Conservation (phyloP, 73 alveolate species). For the Diophrys appendiculata region DNA sequence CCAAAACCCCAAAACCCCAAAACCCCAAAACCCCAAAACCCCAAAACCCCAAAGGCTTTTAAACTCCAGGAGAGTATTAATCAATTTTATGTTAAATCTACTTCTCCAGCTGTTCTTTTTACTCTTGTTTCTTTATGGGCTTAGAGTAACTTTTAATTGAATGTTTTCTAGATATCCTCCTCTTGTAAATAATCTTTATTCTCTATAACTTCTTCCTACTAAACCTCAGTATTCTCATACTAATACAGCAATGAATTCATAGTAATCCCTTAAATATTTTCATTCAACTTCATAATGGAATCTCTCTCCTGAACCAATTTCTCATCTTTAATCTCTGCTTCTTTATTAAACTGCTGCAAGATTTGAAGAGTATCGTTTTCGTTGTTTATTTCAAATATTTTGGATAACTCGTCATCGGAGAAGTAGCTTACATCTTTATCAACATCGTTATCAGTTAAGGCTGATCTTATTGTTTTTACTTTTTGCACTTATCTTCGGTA, state of each 20-base stretch:
- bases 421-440: not conserved
- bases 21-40: no score
- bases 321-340: not conserved
- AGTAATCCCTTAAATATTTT: not conserved
- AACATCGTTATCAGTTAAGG: not conserved
- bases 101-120: no score
- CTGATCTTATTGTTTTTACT: constrained; percentile 27
- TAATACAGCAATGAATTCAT: not conserved
- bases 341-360: not conserved
- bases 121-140: no score
- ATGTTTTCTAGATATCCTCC: not conserved
- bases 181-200: no score
- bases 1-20: no score
- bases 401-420: not conserved
- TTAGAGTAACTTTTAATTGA: no score
- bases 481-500: constrained; percentile 61
- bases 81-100: no score
- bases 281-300: not conserved
- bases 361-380: not conserved
- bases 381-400: no score
- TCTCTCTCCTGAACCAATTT: not conserved
- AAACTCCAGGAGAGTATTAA: no score
- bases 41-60: no score
- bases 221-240: not conserved
- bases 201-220: not conserved